Evolutionary conservation across 139 green algal species (phyloP).

Genomic region (Diplosphaera chodatii): DNA sequence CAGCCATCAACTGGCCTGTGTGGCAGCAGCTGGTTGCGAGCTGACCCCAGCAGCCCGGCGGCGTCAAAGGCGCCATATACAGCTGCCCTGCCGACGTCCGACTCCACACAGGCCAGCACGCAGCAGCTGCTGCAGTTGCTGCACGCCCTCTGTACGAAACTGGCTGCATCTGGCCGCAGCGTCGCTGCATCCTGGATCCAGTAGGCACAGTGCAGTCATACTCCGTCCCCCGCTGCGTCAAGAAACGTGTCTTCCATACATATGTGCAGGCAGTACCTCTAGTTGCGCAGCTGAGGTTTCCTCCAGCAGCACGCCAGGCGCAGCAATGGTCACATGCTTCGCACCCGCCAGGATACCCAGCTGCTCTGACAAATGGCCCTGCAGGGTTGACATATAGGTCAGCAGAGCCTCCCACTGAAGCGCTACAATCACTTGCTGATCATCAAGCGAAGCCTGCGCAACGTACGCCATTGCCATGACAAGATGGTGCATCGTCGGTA

Average conservation of each 20-base stretch:
- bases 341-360: slow-evolving; percentile 32
- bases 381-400: no score
- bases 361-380: no score
- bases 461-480: no score
- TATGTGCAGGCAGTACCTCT: slow-evolving; percentile 10
- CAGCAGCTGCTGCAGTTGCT: slow-evolving; percentile 18
- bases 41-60: background rate
- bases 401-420: no score
- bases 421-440: no score
- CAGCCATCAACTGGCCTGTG: no score
- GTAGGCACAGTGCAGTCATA: no score
- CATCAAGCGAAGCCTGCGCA: no score
- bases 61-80: slow-evolving; percentile 15
- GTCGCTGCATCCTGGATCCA: slow-evolving; percentile 54
- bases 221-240: no score
- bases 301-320: slow-evolving; percentile 56
- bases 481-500: no score
- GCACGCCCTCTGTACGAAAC: slow-evolving; percentile 38
- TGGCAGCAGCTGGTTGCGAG: background rate
- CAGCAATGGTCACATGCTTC: slow-evolving; percentile 52
- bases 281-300: slow-evolving; percentile 43
- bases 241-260: background rate
- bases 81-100: slow-evolving; percentile 49
- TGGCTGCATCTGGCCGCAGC: slow-evolving; percentile 31
- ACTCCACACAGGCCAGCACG: slow-evolving; percentile 45